Conservation (phyloP, 1,284 basidiomycete species). For the Serendipita sp. region DNA sequence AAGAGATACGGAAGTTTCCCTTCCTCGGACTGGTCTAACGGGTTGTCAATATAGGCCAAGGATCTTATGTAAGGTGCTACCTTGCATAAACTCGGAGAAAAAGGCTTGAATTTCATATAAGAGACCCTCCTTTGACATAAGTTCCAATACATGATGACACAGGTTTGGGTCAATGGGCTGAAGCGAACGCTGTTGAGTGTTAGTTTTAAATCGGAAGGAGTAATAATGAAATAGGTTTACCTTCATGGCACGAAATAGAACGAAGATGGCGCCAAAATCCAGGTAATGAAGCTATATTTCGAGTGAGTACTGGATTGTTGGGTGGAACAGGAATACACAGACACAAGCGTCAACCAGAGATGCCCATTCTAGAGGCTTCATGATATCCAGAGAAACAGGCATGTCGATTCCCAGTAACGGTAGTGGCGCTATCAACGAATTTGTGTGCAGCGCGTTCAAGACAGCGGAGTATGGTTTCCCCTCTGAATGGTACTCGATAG, state of each 20-base stretch:
- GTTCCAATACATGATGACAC: neutral
- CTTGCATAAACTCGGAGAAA: neutral
- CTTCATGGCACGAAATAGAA: neutral
- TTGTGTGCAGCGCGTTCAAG: neutral
- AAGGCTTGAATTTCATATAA: neutral
- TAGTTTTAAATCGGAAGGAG: neutral
- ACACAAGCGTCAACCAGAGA: neutral
- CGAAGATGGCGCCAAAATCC: neutral
- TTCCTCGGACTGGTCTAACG: neutral
- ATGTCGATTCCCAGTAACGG: neutral
- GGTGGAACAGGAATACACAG: neutral
- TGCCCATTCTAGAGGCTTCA: neutral
- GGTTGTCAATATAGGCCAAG: neutral
- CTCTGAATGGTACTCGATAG: neutral
- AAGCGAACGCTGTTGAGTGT: neutral
- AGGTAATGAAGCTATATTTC: neutral
- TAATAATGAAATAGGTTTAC: neutral
- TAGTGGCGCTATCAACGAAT: neutral
- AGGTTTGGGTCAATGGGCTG: neutral
- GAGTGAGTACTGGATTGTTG: neutral
- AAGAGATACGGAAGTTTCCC: neutral
- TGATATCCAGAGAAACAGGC: neutral
- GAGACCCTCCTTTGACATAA: neutral
- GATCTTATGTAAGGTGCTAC: neutral
- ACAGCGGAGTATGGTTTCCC: constrained; percentile 3